phyloP scores from a whole-genome alignment of 495 filamentous ascomycete species.

The Penicillium nucicola region DNA sequence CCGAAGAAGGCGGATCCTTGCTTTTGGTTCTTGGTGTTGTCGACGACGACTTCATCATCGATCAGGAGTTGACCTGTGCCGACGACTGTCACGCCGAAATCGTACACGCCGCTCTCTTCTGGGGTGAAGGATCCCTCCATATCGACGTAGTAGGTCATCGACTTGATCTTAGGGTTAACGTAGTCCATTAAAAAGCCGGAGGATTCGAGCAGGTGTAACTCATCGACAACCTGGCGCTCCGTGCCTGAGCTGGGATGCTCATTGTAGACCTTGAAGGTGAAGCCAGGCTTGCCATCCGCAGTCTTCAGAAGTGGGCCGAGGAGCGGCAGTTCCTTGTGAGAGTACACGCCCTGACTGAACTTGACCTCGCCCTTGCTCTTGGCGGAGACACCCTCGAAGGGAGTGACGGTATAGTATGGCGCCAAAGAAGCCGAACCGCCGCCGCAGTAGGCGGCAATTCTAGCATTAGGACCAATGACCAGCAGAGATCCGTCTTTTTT shows the following conservation, averaged over 20 bases:
- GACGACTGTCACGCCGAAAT: constrained; percentile 72
- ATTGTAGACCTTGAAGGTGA: constrained; percentile 59
- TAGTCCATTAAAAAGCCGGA: constrained; percentile 63
- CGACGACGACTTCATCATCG: constrained; percentile 66
- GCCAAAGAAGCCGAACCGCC: constrained; percentile 78
- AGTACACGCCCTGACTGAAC: constrained; percentile 52
- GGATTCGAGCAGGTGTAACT: constrained; percentile 51
- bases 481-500: constrained; percentile 61
- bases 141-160: constrained; percentile 54
- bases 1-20: constrained; percentile 62
- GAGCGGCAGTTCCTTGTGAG: constrained; percentile 58
- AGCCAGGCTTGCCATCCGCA: constrained; percentile 46
- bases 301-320: constrained; percentile 51
- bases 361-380: constrained; percentile 49
- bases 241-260: constrained; percentile 43
- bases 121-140: constrained; percentile 59
- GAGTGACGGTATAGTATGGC: constrained; percentile 73
- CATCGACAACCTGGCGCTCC: constrained; percentile 50
- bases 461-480: constrained; percentile 79
- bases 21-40: constrained; percentile 61
- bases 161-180: constrained; percentile 52
- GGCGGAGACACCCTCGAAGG: constrained; percentile 61
- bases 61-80: constrained; percentile 70
- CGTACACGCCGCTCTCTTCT: constrained; percentile 63
- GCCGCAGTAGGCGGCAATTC: constrained; percentile 71